Evolutionary conservation across 192 early-diverging fungal genomes (phyloP), one percentile per base, ranked within the genome.

Genomic region (Coemansia sp.): DNA sequence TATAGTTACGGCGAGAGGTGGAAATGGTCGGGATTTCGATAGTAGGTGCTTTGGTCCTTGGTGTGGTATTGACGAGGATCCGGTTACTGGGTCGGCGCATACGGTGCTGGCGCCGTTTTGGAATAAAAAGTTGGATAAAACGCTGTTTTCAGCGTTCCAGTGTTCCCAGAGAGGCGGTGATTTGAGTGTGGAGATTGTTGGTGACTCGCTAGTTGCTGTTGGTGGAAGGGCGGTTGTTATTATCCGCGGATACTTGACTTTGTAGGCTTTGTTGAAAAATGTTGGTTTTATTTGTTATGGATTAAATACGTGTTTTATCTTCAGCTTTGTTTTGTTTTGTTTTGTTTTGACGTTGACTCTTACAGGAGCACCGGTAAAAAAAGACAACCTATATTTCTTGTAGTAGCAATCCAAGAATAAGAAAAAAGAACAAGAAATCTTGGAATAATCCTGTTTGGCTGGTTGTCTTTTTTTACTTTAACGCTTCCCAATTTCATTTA

Each of bases 61-160:
- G 55, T 33, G 22, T 6, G 76, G 69, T 10, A 58, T 78, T 13
- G 22, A 53, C 34, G 75, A 78, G 34, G 75, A 78, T 38, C 69
- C 75, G 1, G 67, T 58, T 33, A 70, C 59, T n/a, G 73, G 64
- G 18, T 61, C 66, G 10, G 58, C 59, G 10, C 53, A 69, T 33
- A 53, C 66, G 5, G 66, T 69, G 10, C 49, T 69, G 38, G 66
- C 54, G 13, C 66, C 57, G 27, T 62, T 69, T 50, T 69, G 66
- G 66, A 19, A 34, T 5, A 20, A 41, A 7, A 28, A 23, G 3
- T 25, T 69, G 11, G 43, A 27, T 10, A 57, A 57, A 37, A 13
- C 17, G 2, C 20, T 4, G 1, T 57, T 69, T 43, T 11, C 23
- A 0, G 52, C 66, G 5, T 23, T 49, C 22, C 66, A 69, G 58